Base-by-base conservation (phyloP, 2,329 filamentous ascomycete species). In the Cadophora luteo-olivacea region DNA sequence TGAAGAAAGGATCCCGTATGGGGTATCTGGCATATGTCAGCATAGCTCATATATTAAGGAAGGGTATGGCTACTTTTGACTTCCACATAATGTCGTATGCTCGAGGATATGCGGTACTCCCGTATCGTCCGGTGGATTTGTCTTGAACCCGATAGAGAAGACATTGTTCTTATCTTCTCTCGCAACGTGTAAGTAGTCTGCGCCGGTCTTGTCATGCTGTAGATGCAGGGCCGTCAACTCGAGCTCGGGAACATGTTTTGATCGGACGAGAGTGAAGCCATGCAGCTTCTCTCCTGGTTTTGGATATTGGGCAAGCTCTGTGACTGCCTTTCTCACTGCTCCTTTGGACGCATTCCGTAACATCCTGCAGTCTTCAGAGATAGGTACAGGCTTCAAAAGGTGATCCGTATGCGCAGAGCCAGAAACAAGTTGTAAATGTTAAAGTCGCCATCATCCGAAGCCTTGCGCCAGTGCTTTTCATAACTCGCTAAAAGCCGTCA, bases 1-100 rank as follows among this genome's bases (percentile, higher is more conserved):
- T 99, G 85, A 99, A 99, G 85, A 99, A 99, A 0, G 96, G 96
- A 77, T 99, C 96, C 70, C 96, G 93, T 68, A 99, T 95, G n/a
- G 96, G 96, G 78, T 94, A 97, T 80, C 92, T 95, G 78, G 63
- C 68, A 57, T 19, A n/a, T 58, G 69, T 82, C 68, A 82, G 79
- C 66, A 72, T 71, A 68, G 52, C 45, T 65, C 58, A 55, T 61
- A 60, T 54, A 29, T 60, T 48, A 65, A 41, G 58, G 63, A 12
- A 57, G 69, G 67, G 19, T 29, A 25, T 32, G 75, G 83, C 75
- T 82, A 97, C 90, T 97, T 97, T 79, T 97, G 85, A 78, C 95
- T 98, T 25, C 96, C 96, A 78, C 96, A 99, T 54, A 99, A 84
- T 1, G 96, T 98, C 24, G 96, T 97, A 82, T 99, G 96, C 83